Base-by-base conservation (phyloP, 2,329 filamentous ascomycete species). In the Beauveria caledonica region DNA sequence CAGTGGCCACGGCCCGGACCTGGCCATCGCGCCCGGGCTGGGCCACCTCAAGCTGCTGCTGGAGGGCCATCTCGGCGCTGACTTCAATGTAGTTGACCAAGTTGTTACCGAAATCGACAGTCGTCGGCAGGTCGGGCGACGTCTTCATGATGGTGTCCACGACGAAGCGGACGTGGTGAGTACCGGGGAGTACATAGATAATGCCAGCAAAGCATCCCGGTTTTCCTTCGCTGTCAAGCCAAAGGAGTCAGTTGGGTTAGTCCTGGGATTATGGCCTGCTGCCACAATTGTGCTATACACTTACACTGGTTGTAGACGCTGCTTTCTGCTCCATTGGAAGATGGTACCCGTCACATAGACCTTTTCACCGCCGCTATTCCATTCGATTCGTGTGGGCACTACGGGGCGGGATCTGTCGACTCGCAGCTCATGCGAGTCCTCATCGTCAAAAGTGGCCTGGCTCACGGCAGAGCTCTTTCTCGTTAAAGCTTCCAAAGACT, bases 51-150 rank as follows among this genome's bases (percentile, higher is more conserved):
- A 73, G 65, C 23, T 67, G 64, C n/a, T 64, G 68, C 27, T 71
- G 69, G 11, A 79, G 78, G 33, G 86, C 74, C 68, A 92, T 88
- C 60, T 92, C 87, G 40, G 90, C 85, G 68, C 83, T 90, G 63
- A 97, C 89, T 77, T 99, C 94, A 69, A 99, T 90, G 72, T 97
- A 99, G 76, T 99, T 99, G 74, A 99, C 93, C 19, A 99, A 80
- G 71, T 96, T 96, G 76, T 97, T 97, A 65, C 92, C 95, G 72
- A 95, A 97, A 73, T 99, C 94, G 62, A 99, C 94, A 1, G 94
- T 96, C 0, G 94, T 97, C 15, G 94, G 93, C 60, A 97, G 80
- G 64, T 89, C 85, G 62, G 89, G 86, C 17, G 91, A 94, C 15
- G 92, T 94, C 71, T 88, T 85, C 91, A 97, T 96, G 69, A 93